Base-by-base conservation (phyloP, 441 rosid species). In the Gossypium gossypioides region DNA sequence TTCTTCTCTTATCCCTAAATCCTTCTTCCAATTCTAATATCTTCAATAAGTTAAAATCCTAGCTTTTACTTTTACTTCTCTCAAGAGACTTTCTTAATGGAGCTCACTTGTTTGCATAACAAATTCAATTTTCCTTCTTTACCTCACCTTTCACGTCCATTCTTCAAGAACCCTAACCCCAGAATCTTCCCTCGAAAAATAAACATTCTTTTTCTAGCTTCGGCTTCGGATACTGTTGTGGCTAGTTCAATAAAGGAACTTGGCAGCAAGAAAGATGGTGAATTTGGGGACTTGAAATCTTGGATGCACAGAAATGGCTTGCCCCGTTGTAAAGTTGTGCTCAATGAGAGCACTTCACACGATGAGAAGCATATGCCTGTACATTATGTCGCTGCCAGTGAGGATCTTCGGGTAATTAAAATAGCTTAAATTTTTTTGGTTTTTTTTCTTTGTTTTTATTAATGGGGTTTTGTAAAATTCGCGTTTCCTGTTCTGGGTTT, bases 221-320 rank as follows among this genome's bases (percentile, higher is more conserved):
- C 89, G 13, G 77, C 85, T 81, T 83, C 89, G 54, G 92, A 88
- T 44, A 88, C 89, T 51, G 69, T 88, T 52, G 61, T 92, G 32
- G 84, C 88, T 2, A 86, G 87, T 55, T 81, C 88, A 21, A 68
- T 77, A 12, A 86, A 80, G 69, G 86, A 84, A 24, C 77, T 76
- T 62, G 80, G 76, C 51, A 84, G 84, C 84, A 78, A 72, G 77
- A 81, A 81, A 81, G 88, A 77, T 10, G 86, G 81, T 74, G 88
- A 78, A 8, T 62, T 68, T 2, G 84, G 66, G 24, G 97, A 91
- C 82, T 85, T 94, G 84, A 94, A 90, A 84, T 70, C 80, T 3
- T 94, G 96, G 97, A 88, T 94, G 98, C 96, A 89, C 73, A 83
- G 84, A 77, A 91, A 89, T 3, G 98, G 98, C 10, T 77, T 94